Evolutionary conservation across 768 basidiomycete genomes (phyloP), one percentile per base, ranked within the genome.

Genomic region (Nidularia pulvinata): DNA sequence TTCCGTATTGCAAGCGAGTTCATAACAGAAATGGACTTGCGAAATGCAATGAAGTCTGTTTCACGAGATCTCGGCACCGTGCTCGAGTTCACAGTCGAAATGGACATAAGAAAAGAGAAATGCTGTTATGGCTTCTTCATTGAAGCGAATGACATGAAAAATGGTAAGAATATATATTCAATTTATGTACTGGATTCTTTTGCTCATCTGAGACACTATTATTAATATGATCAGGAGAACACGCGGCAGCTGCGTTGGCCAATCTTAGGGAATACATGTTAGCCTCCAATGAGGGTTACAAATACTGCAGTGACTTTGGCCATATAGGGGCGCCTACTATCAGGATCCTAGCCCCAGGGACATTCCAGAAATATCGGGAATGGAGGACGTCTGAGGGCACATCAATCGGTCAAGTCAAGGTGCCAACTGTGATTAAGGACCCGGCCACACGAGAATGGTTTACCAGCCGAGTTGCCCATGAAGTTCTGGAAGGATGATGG

Each of bases 341-440:
- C 4, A 53, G 58, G 3, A 34, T 59, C 19, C 50, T 61, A 3
- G 34, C 51, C 6, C 50, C 54, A 25, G 58, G 60, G 11, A 57
- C 60, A 5, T 59, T 59, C 16, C 34, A 49, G 5, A 46, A 30
- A 9, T 61, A 61, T 39, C 55, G 60, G 3, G 54, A 53, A 36
- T 59, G 60, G 58, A 55, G 48, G 42, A 48, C 49, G 7, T 7
- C 33, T 16, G 49, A 19, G 19, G 11, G 43, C 25, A n/a, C 43
- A 14, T 44, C 58, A 19, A 48, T 57, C 33, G 54, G 57, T 16
- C 57, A 58, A 34, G 46, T 55, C 10, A 58, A 58, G 46, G 51
- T 58, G 2, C 57, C 57, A 2, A 58, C 43, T 9, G 46, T 55
- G 25, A 44, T 49, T 1, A 7, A 33, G 19, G 56, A 59, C 46